phyloP scores from a whole-genome alignment of 495 filamentous ascomycete species.

The Cairneyella variabilis region DNA sequence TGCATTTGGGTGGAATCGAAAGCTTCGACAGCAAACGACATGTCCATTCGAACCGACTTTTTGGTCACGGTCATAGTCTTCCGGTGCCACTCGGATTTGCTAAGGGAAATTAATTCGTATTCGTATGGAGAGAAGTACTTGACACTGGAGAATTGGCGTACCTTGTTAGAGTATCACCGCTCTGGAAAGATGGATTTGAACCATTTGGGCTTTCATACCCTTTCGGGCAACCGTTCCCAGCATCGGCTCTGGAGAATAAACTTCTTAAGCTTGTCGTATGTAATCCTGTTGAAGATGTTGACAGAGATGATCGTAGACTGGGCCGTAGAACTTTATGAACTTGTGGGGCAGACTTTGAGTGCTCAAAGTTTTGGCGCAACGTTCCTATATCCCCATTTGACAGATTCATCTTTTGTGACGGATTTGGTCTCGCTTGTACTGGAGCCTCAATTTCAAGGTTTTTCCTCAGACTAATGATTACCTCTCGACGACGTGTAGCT shows the following conservation, averaged over 20 bases:
- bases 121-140: no score
- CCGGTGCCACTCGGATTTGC: no score
- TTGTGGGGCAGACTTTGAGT: no score
- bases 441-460: not conserved
- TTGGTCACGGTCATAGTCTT: no score
- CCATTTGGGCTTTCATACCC: no score
- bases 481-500: not conserved
- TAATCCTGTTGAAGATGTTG: not conserved
- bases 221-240: no score
- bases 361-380: constrained; percentile 4
- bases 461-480: constrained; percentile 4
- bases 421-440: not conserved
- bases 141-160: no score
- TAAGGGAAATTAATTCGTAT: no score
- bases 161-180: no score
- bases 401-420: not conserved
- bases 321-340: not conserved
- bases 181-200: no score
- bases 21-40: not conserved
- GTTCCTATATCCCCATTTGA: not conserved
- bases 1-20: not conserved
- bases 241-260: no score
- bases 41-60: constrained; percentile 9
- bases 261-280: not conserved
- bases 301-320: no score